A percentile compares a stretch with the other conserved stretches of the same genome.
Evolutionary conservation across 2,329 filamentous ascomycete species (phyloP).

Genomic region (Acrocalymma vagum): DNA sequence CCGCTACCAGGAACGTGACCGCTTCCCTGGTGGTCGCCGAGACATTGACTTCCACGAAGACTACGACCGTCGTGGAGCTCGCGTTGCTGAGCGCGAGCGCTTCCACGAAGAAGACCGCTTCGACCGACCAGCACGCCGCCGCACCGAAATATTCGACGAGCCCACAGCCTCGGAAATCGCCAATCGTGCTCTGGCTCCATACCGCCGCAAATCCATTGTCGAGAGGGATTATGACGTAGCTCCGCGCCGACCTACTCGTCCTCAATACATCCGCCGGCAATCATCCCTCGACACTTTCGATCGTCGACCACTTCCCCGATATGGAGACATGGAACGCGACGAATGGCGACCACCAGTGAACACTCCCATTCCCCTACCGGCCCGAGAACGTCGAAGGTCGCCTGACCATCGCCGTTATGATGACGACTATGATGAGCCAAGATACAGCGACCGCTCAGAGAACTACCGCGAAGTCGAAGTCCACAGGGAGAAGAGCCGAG

Average conservation of each 20-base stretch:
- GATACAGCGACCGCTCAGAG: conserved; percentile 50
- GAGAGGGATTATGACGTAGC: conserved; percentile 65
- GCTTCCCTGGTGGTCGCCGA: conserved; percentile 49
- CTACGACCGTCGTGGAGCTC: conserved; percentile 49
- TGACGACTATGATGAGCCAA: conserved; percentile 69
- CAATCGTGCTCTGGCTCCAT: conserved; percentile 64
- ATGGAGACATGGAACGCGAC: conserved; percentile 62
- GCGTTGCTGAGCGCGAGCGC: conserved; percentile 57
- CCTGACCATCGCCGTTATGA: conserved; percentile 64
- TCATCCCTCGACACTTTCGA: conserved; percentile 93
- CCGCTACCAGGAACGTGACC: conserved; percentile 55
- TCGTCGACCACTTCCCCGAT: conserved; percentile 69
- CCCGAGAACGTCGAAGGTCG: conserved; percentile 57
- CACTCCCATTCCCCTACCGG: conserved; percentile 74
- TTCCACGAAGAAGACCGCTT: conserved; percentile 65
- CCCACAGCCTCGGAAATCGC: conserved; percentile 55
- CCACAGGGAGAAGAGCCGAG: conserved; percentile 53
- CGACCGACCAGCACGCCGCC: conserved; percentile 46
- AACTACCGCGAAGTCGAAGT: conserved; percentile 61
- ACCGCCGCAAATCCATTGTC: conserved; percentile 65
- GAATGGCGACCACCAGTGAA: conserved; percentile 73
- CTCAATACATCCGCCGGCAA: conserved; percentile 78
- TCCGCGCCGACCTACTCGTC: conserved; percentile 65
- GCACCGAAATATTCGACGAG: conserved; percentile 57
- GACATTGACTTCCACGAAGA: conserved; percentile 55